phyloP scores from a whole-genome alignment of 2,329 filamentous ascomycete species.

The Hypomyces perniciosus region DNA sequence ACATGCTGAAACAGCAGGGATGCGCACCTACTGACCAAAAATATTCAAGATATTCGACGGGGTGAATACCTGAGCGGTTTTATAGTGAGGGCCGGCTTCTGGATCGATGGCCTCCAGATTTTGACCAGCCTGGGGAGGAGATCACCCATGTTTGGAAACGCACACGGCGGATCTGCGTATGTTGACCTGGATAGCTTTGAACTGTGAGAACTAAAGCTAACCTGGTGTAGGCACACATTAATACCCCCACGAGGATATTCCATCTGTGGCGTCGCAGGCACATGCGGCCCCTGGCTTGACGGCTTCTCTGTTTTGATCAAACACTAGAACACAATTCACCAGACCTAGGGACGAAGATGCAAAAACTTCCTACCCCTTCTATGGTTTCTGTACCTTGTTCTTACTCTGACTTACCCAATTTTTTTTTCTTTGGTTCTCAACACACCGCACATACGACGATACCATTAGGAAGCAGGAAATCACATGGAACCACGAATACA shows the following conservation, averaged over 20 bases:
- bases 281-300: constrained; percentile 74
- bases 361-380: no score
- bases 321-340: constrained; percentile 19
- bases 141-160: constrained; percentile 79
- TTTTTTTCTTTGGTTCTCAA: no score
- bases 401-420: no score
- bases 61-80: constrained; percentile 89
- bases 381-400: no score
- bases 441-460: no score
- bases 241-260: constrained; percentile 85
- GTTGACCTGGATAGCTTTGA: constrained; percentile 31
- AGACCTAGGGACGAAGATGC: no score
- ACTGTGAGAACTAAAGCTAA: constrained; percentile 17
- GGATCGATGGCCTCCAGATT: constrained; percentile 85
- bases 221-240: constrained; percentile 63
- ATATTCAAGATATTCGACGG: constrained; percentile 61
- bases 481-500: neutral
- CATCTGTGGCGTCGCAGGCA: constrained; percentile 82
- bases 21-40: neutral
- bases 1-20: neutral
- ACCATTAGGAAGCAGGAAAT: no score
- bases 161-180: constrained; percentile 73
- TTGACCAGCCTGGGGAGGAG: constrained; percentile 83
- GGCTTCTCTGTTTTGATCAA: constrained; percentile 72
- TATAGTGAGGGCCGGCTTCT: constrained; percentile 68